These are phyloP conservation scores for Wickerhamiella infanticola DNA, from an alignment of 1,139 yeast species.

Conservation along the genomic window DNA sequence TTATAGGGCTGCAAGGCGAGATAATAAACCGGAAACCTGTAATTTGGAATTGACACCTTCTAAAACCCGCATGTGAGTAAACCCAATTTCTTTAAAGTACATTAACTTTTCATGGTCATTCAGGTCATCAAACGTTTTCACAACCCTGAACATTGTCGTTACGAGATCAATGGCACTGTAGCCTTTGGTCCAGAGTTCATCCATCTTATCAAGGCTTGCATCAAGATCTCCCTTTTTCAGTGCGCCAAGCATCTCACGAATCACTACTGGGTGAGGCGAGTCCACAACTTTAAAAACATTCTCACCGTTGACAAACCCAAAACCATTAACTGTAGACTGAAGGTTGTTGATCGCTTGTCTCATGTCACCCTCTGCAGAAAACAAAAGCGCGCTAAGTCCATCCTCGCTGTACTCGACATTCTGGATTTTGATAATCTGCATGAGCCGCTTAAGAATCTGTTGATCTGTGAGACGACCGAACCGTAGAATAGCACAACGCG, in stretches of 20 bases:
- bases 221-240: slow-evolving; percentile 41
- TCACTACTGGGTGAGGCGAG: slow-evolving; percentile 85
- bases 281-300: slow-evolving; percentile 93
- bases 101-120: slow-evolving; percentile 56
- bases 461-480: slow-evolving; percentile 70
- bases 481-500: slow-evolving; percentile 88
- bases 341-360: slow-evolving; percentile 91
- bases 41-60: slow-evolving; percentile 86
- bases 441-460: slow-evolving; percentile 62
- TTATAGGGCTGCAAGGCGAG: slow-evolving; percentile 31
- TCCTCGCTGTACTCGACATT: slow-evolving; percentile 69
- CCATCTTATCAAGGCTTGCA: slow-evolving; percentile 49
- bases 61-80: slow-evolving; percentile 76
- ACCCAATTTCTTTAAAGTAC: slow-evolving; percentile 72
- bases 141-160: slow-evolving; percentile 76
- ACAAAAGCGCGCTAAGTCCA: slow-evolving; percentile 86
- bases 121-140: slow-evolving; percentile 48
- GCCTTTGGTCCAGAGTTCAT: slow-evolving; percentile 72
- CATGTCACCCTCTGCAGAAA: slow-evolving; percentile 98
- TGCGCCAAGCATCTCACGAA: slow-evolving; percentile 56
- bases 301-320: slow-evolving; percentile 74
- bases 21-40: slow-evolving; percentile 72
- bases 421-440: slow-evolving; percentile 59
- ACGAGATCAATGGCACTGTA: slow-evolving; percentile 89
- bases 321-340: slow-evolving; percentile 90